These are phyloP conservation scores for Urochloa ruziziensis DNA, from an alignment of 176 grass and related monocot species.

Conservation along the genomic window DNA sequence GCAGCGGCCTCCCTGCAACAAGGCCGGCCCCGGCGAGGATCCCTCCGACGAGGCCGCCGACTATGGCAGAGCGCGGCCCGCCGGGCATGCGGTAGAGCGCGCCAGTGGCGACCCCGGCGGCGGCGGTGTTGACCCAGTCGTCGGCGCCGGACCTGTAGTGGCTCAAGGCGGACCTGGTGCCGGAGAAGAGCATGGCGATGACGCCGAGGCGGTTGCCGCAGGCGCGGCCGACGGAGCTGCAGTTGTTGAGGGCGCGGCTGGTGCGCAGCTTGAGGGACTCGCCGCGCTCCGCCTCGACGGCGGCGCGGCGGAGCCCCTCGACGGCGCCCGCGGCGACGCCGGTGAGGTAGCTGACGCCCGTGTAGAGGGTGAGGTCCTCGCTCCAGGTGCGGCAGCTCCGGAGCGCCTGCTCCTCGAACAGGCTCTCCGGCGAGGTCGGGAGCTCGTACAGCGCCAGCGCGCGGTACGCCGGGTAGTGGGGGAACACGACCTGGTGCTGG, in stretches of 20 bases:
- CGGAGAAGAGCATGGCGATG: constrained; percentile 52
- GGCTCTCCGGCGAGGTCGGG: constrained; percentile 61
- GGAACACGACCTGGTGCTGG: not conserved
- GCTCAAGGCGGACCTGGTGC: constrained; percentile 36
- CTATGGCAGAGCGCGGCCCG: constrained; percentile 37
- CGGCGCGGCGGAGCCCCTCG: constrained; percentile 39
- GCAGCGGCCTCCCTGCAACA: constrained; percentile 34
- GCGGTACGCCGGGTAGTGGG: constrained; percentile 21
- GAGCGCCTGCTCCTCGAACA: constrained; percentile 46
- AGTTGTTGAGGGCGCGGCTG: constrained; percentile 56
- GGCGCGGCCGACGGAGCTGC: constrained; percentile 41
- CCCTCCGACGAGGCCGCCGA: constrained; percentile 52
- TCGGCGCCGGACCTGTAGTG: constrained; percentile 27
- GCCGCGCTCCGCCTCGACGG: constrained; percentile 33
- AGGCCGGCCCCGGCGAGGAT: constrained; percentile 39
- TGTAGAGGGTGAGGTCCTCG: constrained; percentile 60
- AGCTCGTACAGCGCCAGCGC: constrained; percentile 62
- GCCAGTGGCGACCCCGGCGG: constrained; percentile 41
- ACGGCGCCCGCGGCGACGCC: constrained; percentile 36
- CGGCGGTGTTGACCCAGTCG: constrained; percentile 65
- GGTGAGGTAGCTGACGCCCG: constrained; percentile 41
- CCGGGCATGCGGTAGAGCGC: constrained; percentile 44
- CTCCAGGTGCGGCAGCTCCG: constrained; percentile 12
- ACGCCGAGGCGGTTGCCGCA: constrained; percentile 50
- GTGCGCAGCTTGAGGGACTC: constrained; percentile 55